phyloP scores from a whole-genome alignment of 352 stramenopile genomes.

The Globisporangium okanoganense region DNA sequence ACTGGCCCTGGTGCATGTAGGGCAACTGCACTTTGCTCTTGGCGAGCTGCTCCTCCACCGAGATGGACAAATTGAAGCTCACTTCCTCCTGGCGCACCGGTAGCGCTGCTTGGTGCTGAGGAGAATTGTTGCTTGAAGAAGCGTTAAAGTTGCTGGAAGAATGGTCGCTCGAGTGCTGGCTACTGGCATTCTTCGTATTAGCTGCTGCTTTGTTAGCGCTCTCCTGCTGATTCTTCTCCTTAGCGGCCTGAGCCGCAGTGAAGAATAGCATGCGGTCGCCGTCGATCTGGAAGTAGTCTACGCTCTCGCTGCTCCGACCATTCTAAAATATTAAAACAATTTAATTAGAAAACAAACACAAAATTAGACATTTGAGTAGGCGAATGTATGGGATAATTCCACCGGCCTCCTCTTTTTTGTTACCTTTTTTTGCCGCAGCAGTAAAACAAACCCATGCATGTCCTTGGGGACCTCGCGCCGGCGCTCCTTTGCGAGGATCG shows the following conservation, averaged over 20 bases:
- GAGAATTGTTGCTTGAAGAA: background rate
- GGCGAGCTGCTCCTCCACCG: constrained; percentile 41
- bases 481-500: constrained; percentile 54
- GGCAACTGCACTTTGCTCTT: constrained; percentile 66
- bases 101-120: constrained; percentile 22
- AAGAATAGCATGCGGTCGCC: constrained; percentile 27
- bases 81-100: constrained; percentile 54
- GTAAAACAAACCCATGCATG: constrained; percentile 54
- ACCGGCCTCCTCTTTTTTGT: too few relatives aligned
- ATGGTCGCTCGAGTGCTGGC: too few relatives aligned
- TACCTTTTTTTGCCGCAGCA: constrained; percentile 70
- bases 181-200: too few relatives aligned
- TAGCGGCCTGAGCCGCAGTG: constrained; percentile 1
- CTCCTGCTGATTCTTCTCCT: background rate
- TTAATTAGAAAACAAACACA: background rate
- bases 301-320: constrained; percentile 49
- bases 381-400: background rate
- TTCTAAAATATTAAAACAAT: constrained; percentile 31
- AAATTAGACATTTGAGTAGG: background rate
- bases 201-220: background rate
- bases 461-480: constrained; percentile 50
- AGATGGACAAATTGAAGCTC: constrained; percentile 74
- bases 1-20: constrained; percentile 60
- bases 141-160: too few relatives aligned
- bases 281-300: constrained; percentile 58